Conservation (phyloP, 2,329 filamentous ascomycete genomes). For the Pseudogymnoascus sp. region DNA sequence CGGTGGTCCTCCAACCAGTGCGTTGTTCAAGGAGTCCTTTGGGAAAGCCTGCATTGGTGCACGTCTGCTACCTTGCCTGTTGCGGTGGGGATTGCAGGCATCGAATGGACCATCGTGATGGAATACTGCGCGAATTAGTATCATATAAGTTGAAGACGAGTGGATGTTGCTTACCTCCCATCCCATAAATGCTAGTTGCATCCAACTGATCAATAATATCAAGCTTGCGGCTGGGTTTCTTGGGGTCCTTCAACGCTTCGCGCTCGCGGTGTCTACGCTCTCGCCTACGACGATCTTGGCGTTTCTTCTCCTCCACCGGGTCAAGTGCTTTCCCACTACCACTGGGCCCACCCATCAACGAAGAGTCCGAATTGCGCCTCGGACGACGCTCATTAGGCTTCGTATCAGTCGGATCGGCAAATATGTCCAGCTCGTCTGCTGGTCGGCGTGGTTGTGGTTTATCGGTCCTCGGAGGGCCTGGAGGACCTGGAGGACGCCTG, state of each 20-base stretch:
- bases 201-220: conserved; percentile 96
- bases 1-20: conserved; percentile 78
- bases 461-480: conserved; percentile 27
- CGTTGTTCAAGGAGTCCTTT: conserved; percentile 86
- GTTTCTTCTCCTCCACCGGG: conserved; percentile 52
- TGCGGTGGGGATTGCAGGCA: conserved; percentile 89
- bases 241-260: conserved; percentile 24
- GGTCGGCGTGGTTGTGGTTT: conserved; percentile 12
- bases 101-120: conserved; percentile 98
- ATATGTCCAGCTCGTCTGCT: conserved; percentile 26
- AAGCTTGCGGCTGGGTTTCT: conserved; percentile 39
- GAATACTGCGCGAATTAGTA: conserved; percentile 56
- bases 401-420: conserved; percentile 30
- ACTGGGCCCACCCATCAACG: conserved; percentile 47
- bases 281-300: conserved; percentile 46
- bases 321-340: conserved; percentile 37
- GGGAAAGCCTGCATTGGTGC: conserved; percentile 97
- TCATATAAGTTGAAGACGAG: not conserved
- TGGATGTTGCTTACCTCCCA: conserved; percentile 58
- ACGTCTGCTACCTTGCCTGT: conserved; percentile 70
- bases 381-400: conserved; percentile 43
- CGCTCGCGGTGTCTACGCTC: conserved; percentile 36
- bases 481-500: conserved; percentile 39
- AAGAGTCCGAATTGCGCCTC: conserved; percentile 74
- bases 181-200: conserved; percentile 91